Conservation (phyloP, 441 rosid genomes). For the Macaranga tanarius region DNA sequence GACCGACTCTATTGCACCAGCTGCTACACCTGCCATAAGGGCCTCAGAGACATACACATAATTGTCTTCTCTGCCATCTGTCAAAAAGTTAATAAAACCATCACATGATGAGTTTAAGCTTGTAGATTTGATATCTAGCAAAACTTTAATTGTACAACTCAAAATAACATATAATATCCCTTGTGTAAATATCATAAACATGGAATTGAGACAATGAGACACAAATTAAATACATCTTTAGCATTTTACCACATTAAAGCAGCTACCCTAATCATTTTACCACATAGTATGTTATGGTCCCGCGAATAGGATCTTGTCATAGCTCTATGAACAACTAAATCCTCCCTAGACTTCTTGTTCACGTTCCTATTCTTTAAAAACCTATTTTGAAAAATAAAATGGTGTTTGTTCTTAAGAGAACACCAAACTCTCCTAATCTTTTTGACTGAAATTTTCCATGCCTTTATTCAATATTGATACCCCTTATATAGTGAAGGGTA, state of each 20-base stretch:
- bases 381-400: too few relatives aligned
- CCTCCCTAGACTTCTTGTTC: too few relatives aligned
- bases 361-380: too few relatives aligned
- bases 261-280: too few relatives aligned
- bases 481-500: too few relatives aligned
- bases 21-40: constrained; percentile 68
- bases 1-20: constrained; percentile 75
- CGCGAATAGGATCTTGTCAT: too few relatives aligned
- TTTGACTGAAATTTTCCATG: too few relatives aligned
- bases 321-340: too few relatives aligned
- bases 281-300: too few relatives aligned
- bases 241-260: background rate
- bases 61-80: constrained; percentile 84
- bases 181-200: background rate
- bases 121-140: background rate
- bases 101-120: constrained; percentile 1
- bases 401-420: too few relatives aligned
- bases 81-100: constrained; percentile 21
- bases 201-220: background rate
- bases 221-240: background rate
- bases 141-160: background rate
- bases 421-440: too few relatives aligned
- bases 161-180: background rate
- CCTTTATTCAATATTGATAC: too few relatives aligned
- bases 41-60: constrained; percentile 68